phyloP scores from a whole-genome alignment of 2,329 filamentous ascomycete genomes.

The Zasmidium angulare region DNA sequence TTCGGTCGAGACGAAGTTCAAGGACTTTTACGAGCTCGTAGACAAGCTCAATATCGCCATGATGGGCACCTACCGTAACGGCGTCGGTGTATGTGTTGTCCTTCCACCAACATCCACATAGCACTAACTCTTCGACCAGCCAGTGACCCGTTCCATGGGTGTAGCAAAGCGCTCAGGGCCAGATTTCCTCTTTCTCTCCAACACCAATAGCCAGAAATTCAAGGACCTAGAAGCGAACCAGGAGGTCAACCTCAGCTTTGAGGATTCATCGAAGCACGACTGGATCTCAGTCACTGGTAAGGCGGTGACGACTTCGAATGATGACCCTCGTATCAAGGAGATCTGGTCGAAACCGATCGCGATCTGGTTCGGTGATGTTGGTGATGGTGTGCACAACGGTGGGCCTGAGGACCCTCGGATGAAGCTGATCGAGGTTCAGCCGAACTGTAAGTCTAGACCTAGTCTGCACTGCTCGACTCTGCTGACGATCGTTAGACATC shows the following conservation, averaged over 20 bases:
- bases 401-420: slow-evolving; percentile 49
- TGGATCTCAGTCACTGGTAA: slow-evolving; percentile 50
- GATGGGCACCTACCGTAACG: slow-evolving; percentile 43
- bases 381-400: slow-evolving; percentile 50
- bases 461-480: neutral
- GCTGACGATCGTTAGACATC: slow-evolving; percentile 29
- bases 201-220: slow-evolving; percentile 50
- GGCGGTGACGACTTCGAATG: slow-evolving; percentile 42
- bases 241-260: slow-evolving; percentile 47
- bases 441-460: slow-evolving; percentile 30
- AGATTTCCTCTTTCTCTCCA: slow-evolving; percentile 53
- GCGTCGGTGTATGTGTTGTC: slow-evolving; percentile 35
- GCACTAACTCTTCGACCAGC: slow-evolving; percentile 20
- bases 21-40: slow-evolving; percentile 49
- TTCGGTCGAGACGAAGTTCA: slow-evolving; percentile 46
- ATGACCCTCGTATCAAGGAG: slow-evolving; percentile 51
- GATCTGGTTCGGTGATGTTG: slow-evolving; percentile 54
- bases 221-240: slow-evolving; percentile 45
- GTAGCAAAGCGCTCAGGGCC: slow-evolving; percentile 57
- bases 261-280: slow-evolving; percentile 47
- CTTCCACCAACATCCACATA: neutral
- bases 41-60: slow-evolving; percentile 48
- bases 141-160: slow-evolving; percentile 50
- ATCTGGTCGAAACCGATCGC: slow-evolving; percentile 41
- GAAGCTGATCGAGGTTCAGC: slow-evolving; percentile 42